Evolutionary conservation across 2,329 filamentous ascomycete species (phyloP).

Genomic region (Plenodomus tracheiphilus): DNA sequence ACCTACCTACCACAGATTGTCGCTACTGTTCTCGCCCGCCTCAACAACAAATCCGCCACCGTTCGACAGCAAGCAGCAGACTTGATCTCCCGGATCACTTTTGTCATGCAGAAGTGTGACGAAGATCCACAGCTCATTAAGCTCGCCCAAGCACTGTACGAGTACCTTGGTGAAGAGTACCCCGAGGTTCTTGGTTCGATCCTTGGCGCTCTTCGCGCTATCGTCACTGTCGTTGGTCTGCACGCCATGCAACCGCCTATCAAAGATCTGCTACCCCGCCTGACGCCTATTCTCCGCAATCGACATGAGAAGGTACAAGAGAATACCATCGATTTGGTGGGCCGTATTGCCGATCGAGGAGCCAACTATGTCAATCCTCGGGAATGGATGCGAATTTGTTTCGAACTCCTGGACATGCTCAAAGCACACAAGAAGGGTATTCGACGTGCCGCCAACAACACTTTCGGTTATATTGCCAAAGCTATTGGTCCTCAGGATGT

Average conservation of each 20-base stretch:
- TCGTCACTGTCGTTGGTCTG: slow-evolving; percentile 97
- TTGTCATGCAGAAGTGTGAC: slow-evolving; percentile 98
- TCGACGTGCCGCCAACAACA: slow-evolving; percentile 96
- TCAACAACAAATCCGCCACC: slow-evolving; percentile 97
- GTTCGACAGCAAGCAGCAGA: slow-evolving; percentile 97
- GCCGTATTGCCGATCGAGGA: slow-evolving; percentile 94
- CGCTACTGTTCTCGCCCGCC: slow-evolving; percentile 90
- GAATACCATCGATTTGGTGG: slow-evolving; percentile 97
- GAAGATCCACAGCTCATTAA: slow-evolving; percentile 96
- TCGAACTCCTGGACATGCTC: slow-evolving; percentile 97
- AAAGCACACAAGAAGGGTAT: slow-evolving; percentile 99
- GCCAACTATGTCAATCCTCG: slow-evolving; percentile 95
- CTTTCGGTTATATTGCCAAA: slow-evolving; percentile 99
- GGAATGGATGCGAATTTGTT: slow-evolving; percentile 99
- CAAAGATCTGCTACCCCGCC: slow-evolving; percentile 88
- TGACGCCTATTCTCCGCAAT: slow-evolving; percentile 97
- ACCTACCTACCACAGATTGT: slow-evolving; percentile 96
- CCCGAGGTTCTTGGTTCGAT: slow-evolving; percentile 97
- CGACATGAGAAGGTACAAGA: slow-evolving; percentile 99
- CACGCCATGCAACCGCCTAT: slow-evolving; percentile 98
- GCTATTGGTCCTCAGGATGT: slow-evolving; percentile 98
- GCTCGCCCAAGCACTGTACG: slow-evolving; percentile 90
- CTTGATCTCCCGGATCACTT: slow-evolving; percentile 92
- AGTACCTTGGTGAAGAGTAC: slow-evolving; percentile 98
- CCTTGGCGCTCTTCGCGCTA: slow-evolving; percentile 88